Conservation (phyloP, 495 filamentous ascomycete genomes). For the Aspergillus leporis region DNA sequence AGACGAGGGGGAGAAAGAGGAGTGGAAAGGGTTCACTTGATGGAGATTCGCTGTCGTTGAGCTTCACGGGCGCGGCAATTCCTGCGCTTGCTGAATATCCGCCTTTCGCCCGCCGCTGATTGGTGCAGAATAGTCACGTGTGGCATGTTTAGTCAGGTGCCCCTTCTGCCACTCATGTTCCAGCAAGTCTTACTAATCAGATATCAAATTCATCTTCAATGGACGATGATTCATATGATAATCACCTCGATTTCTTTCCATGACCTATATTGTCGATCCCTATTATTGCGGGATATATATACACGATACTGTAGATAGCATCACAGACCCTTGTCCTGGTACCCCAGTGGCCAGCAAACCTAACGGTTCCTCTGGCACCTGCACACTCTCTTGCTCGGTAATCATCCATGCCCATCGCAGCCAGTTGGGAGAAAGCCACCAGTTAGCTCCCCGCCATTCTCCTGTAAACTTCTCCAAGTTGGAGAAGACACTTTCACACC, state of each 20-base stretch:
- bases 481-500: slow-evolving; percentile 14
- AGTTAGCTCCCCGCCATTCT: slow-evolving; percentile 22
- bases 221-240: background rate
- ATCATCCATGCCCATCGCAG: slow-evolving; percentile 44
- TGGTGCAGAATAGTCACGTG: slow-evolving; percentile 36
- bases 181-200: too few species aligned
- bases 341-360: slow-evolving; percentile 25
- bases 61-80: slow-evolving; percentile 37
- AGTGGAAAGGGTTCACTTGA: slow-evolving; percentile 26
- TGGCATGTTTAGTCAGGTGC: slow-evolving; percentile 21
- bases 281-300: slow-evolving; percentile 42
- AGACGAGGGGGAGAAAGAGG: slow-evolving; percentile 26
- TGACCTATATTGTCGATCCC: slow-evolving; percentile 4
- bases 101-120: slow-evolving; percentile 43
- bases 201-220: background rate
- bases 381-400: slow-evolving; percentile 39
- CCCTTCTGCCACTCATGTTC: too few species aligned
- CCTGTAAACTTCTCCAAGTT: slow-evolving; percentile 20
- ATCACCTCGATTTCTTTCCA: too few species aligned
- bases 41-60: slow-evolving; percentile 24
- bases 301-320: slow-evolving; percentile 36
- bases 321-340: slow-evolving; percentile 18
- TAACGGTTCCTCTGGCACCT: slow-evolving; percentile 41
- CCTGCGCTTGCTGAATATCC: slow-evolving; percentile 51
- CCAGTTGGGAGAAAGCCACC: slow-evolving; percentile 46